Percentiles rank a stretch among this genome's conserved stretches.
Evolutionary conservation across 352 stramenopile species (phyloP).

Genomic region (Pythium phragmitis): DNA sequence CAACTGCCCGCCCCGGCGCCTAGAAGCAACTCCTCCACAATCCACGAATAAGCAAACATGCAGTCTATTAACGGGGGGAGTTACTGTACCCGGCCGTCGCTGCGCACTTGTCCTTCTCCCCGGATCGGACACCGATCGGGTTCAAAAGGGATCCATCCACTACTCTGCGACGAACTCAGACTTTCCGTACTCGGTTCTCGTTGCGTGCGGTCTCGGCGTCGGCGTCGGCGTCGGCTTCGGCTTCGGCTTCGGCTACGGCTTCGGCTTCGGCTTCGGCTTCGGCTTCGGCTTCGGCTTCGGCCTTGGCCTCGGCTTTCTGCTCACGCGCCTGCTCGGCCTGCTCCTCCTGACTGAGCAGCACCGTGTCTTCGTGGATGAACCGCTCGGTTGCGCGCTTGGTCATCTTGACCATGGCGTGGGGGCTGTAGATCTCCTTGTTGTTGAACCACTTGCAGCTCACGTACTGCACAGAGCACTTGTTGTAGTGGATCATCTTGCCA

Average conservation of each 20-base stretch:
- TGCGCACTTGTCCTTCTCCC: too few species aligned
- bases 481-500: constrained; percentile 85
- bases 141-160: too few species aligned
- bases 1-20: neutral
- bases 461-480: constrained; percentile 72
- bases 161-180: neutral
- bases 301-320: constrained; percentile 8
- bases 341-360: constrained; percentile 45
- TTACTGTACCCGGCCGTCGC: neutral
- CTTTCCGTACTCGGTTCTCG: constrained; percentile 13
- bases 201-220: constrained; percentile 19
- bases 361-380: constrained; percentile 56
- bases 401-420: constrained; percentile 68
- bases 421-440: constrained; percentile 76
- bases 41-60: constrained; percentile 15
- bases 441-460: constrained; percentile 88
- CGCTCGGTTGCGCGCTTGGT: constrained; percentile 50
- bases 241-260: constrained; percentile 15
- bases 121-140: too few species aligned
- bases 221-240: constrained; percentile 7
- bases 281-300: constrained; percentile 16
- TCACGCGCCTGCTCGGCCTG: constrained; percentile 27
- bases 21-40: neutral
- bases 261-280: constrained; percentile 7
- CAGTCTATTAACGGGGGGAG: constrained; percentile 23